phyloP scores from a whole-genome alignment of 1,284 basidiomycete species.

The Microbotryum lychnidis-dioicae region DNA sequence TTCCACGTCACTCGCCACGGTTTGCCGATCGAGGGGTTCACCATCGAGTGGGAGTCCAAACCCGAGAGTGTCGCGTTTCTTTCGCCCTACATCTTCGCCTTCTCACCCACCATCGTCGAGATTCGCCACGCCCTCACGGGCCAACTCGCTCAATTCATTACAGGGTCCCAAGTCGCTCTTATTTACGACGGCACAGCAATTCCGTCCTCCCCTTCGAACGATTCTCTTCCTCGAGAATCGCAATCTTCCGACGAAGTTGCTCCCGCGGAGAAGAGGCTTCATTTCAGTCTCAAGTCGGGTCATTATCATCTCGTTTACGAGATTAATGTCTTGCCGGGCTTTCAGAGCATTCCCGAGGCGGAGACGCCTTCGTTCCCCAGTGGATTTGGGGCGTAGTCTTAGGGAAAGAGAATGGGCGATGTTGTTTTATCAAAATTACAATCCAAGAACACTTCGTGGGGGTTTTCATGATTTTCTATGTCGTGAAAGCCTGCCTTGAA shows the following conservation, averaged over 20 bases:
- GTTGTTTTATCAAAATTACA: too few relatives aligned
- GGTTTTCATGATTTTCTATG: too few relatives aligned
- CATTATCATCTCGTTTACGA: slow-evolving; percentile 16
- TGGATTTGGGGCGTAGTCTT: too few relatives aligned
- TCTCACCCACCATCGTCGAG: slow-evolving; percentile 25
- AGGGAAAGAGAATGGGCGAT: too few relatives aligned
- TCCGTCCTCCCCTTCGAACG: neutral
- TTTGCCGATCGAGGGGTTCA: slow-evolving; percentile 12
- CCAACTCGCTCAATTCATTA: slow-evolving; percentile 21
- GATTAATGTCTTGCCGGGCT: slow-evolving; percentile 1
- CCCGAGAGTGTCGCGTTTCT: slow-evolving; percentile 81
- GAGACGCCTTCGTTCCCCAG: too few relatives aligned
- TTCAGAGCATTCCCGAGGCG: too few relatives aligned
- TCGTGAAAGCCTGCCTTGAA: too few relatives aligned
- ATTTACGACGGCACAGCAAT: slow-evolving; percentile 22
- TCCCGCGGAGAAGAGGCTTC: neutral
- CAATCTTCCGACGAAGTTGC: neutral
- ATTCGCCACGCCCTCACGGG: slow-evolving; percentile 28
- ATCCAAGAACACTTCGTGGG: too few relatives aligned
- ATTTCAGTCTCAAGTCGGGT: neutral
- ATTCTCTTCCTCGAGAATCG: neutral
- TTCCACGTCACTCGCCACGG: slow-evolving; percentile 83
- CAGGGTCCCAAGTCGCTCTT: slow-evolving; percentile 17
- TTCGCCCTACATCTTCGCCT: slow-evolving; percentile 60
- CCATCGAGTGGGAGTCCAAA: slow-evolving; percentile 89